Evolutionary conservation across 805 yeast genomes (phyloP).

Genomic region (Scheffersomyces coipomensis): DNA sequence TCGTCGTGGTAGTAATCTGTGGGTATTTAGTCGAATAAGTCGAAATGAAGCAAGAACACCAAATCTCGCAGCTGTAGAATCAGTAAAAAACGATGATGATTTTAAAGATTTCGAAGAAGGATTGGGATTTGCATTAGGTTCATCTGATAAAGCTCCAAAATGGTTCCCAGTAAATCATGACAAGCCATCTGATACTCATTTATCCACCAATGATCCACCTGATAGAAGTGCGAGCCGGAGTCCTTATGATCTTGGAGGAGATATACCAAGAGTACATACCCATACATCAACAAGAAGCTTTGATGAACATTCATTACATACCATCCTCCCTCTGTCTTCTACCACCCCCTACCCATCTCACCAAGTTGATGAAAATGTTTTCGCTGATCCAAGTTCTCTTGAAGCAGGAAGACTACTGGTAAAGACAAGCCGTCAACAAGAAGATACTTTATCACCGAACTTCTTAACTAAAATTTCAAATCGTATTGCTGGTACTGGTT

Average conservation of each 20-base stretch:
- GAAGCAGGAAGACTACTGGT: slow-evolving; percentile 15
- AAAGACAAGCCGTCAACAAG: slow-evolving; percentile 16
- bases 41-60: no score
- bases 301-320: no score
- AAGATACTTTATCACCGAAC: slow-evolving; percentile 20
- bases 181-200: no score
- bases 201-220: no score
- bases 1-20: not conserved
- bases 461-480: slow-evolving; percentile 28
- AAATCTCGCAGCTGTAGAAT: no score
- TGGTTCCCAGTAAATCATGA: slow-evolving; percentile 26
- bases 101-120: slow-evolving; percentile 33
- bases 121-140: slow-evolving; percentile 32
- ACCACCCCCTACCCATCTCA: no score
- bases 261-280: no score
- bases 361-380: no score
- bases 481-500: slow-evolving; percentile 34
- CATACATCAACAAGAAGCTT: no score
- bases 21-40: slow-evolving; percentile 7
- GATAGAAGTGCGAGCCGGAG: no score
- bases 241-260: no score
- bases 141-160: slow-evolving; percentile 16
- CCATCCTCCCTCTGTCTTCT: no score
- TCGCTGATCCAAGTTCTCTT: slow-evolving; percentile 8
- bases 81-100: slow-evolving; percentile 24